phyloP scores from a whole-genome alignment of 257 asterid species.

The Gentiana straminea region DNA sequence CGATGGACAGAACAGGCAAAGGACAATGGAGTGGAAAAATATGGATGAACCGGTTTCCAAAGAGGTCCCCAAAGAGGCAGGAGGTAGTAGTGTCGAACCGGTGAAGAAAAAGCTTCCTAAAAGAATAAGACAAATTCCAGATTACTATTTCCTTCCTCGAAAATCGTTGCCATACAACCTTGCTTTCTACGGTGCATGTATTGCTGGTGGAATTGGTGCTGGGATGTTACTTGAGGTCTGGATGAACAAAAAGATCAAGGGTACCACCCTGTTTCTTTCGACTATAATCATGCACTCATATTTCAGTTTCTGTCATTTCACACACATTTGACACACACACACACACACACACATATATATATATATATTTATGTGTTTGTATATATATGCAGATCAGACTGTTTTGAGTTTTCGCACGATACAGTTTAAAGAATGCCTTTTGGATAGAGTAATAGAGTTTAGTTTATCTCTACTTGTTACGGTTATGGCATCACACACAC shows the following conservation, averaged over 20 bases:
- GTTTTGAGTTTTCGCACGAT: too few relatives aligned
- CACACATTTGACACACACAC: too few relatives aligned
- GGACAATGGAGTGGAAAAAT: conserved; percentile 45
- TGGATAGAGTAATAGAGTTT: too few relatives aligned
- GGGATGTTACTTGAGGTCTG: conserved; percentile 70
- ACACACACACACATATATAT: too few relatives aligned
- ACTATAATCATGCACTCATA: too few relatives aligned
- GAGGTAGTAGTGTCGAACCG: conserved; percentile 17
- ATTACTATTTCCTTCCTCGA: conserved; percentile 67
- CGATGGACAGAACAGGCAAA: background rate
- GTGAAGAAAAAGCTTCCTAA: conserved; percentile 52
- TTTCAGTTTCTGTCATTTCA: too few relatives aligned
- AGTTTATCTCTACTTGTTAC: too few relatives aligned
- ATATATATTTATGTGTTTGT: too few relatives aligned
- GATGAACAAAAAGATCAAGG: conserved; percentile 68
- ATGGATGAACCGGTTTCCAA: conserved; percentile 23
- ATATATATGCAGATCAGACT: too few relatives aligned
- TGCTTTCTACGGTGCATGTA: conserved; percentile 45
- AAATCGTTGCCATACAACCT: conserved; percentile 31
- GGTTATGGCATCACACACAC: too few relatives aligned
- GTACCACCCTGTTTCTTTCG: conserved; percentile 12
- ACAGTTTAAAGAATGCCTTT: too few relatives aligned
- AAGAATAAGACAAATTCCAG: conserved; percentile 63
- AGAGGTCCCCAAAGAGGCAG: conserved; percentile 12
- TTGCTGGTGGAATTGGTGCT: conserved; percentile 74